Evolutionary conservation across 2,329 filamentous ascomycete genomes (phyloP).

Genomic region (Chaetomiaceae sp.): DNA sequence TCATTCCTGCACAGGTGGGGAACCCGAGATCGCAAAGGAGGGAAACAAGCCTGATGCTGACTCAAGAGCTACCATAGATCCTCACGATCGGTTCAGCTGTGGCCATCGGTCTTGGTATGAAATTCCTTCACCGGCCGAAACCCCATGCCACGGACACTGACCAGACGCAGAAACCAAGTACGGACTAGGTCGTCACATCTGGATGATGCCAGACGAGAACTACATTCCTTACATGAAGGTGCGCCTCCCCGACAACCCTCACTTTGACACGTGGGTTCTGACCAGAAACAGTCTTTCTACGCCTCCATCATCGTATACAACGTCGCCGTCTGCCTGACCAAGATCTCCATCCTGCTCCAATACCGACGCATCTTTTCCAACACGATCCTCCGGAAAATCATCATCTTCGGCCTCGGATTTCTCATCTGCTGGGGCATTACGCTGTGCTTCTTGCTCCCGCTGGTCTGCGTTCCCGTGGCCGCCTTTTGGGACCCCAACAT

Average conservation of each 20-base stretch:
- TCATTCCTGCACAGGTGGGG: conserved; percentile 20
- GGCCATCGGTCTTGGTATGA: conserved; percentile 20
- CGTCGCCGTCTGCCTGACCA: conserved; percentile 18
- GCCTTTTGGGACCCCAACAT: conserved; percentile 20
- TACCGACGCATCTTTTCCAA: conserved; percentile 21
- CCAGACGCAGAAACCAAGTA: conserved; percentile 14
- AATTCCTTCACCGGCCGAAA: not conserved
- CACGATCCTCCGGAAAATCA: conserved; percentile 13
- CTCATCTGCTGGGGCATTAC: conserved; percentile 16
- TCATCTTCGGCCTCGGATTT: conserved; percentile 12
- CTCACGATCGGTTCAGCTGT: conserved; percentile 16
- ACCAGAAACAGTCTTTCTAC: conserved; percentile 16
- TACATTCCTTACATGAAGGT: conserved; percentile 21
- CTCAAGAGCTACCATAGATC: not conserved
- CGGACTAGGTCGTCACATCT: conserved; percentile 19
- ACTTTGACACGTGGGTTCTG: not conserved
- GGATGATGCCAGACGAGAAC: conserved; percentile 15
- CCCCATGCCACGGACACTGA: not conserved
- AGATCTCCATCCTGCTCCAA: conserved; percentile 23
- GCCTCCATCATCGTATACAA: conserved; percentile 22
- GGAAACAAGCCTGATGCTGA: not conserved
- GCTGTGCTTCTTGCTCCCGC: conserved; percentile 16
- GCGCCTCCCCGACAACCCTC: not conserved
- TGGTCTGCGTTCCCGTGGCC: conserved; percentile 19
- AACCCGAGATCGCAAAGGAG: not conserved